Percentiles rank a stretch among this genome's conserved stretches.
phyloP scores from a whole-genome alignment of 139 green algal species.

The Axilococcus clingmanii region DNA sequence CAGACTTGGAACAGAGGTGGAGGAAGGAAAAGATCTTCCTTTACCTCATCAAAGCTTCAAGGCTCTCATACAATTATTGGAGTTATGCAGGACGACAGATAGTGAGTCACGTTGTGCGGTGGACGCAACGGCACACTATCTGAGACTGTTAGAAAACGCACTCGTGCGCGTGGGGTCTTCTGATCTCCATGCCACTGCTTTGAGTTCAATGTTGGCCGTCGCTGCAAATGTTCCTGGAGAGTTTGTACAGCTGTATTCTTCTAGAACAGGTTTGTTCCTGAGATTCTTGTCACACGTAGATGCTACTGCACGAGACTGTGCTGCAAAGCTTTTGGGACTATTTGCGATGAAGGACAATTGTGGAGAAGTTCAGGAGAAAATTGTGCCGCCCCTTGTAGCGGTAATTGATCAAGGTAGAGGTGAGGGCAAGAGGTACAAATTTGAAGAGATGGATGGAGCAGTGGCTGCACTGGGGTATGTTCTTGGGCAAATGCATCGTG shows the following conservation, averaged over 20 bases:
- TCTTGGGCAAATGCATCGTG: slow-evolving; percentile 23
- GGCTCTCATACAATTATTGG: slow-evolving; percentile 35
- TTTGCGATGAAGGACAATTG: background rate
- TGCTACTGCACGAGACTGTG: slow-evolving; percentile 23
- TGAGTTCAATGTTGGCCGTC: slow-evolving; percentile 32
- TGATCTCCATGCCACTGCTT: slow-evolving; percentile 38
- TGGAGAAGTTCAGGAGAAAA: background rate
- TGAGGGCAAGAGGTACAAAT: slow-evolving; percentile 4
- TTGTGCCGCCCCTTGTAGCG: background rate
- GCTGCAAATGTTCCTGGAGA: background rate
- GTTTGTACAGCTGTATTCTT: slow-evolving; percentile 25
- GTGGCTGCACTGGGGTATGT: slow-evolving; percentile 40
- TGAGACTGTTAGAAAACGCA: slow-evolving; percentile 56
- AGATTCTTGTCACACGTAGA: slow-evolving; percentile 44
- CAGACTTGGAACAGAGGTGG: slow-evolving; percentile 6
- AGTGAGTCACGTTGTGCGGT: background rate
- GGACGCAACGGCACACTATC: too few relatives aligned
- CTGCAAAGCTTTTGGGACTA: slow-evolving; percentile 52
- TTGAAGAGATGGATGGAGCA: slow-evolving; percentile 35
- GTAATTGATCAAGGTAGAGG: background rate
- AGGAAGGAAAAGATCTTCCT: slow-evolving; percentile 19
- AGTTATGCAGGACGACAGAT: slow-evolving; percentile 6
- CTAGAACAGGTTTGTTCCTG: slow-evolving; percentile 38
- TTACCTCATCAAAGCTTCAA: slow-evolving; percentile 33
- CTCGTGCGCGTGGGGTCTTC: slow-evolving; percentile 23